A percentile compares a stretch with the other conserved stretches of the same genome.
Conservation (phyloP, 2,329 filamentous ascomycete species). For the Talaromyces verruculosus region DNA sequence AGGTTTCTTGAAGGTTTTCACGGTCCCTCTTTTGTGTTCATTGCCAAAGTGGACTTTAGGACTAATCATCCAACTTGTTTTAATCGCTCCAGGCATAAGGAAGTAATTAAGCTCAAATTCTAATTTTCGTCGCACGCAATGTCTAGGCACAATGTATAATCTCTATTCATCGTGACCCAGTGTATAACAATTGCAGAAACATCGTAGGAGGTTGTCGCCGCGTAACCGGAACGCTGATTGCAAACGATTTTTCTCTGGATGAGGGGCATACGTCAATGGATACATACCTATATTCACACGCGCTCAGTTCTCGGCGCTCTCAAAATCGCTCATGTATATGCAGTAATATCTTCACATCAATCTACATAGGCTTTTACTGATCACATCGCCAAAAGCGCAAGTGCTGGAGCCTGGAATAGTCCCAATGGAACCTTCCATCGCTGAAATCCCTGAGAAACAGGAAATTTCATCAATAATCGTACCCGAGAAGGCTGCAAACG, state of each 20-base stretch:
- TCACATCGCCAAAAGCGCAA: not conserved
- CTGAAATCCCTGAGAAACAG: constrained; percentile 7
- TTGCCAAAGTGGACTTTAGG: not conserved
- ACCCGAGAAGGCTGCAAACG: not conserved
- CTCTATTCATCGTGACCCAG: not conserved
- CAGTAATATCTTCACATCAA: not conserved
- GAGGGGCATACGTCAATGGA: not conserved
- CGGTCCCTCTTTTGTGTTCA: not conserved
- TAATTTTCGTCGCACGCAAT: not conserved
- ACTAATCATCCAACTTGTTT: not conserved
- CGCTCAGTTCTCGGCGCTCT: not conserved
- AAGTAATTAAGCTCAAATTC: not conserved
- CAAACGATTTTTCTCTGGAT: not conserved
- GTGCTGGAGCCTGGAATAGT: not conserved
- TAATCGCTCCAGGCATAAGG: not conserved
- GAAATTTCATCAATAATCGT: not conserved
- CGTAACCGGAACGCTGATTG: not conserved
- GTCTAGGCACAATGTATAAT: not conserved
- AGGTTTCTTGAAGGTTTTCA: not conserved
- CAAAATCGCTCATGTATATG: not conserved
- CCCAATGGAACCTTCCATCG: constrained; percentile 16
- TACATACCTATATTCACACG: not conserved
- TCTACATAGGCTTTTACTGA: not conserved
- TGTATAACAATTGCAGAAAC: not conserved
- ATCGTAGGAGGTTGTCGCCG: not conserved